phyloP scores from a whole-genome alignment of 345 rosid species.

The Eucalyptus cloeziana region DNA sequence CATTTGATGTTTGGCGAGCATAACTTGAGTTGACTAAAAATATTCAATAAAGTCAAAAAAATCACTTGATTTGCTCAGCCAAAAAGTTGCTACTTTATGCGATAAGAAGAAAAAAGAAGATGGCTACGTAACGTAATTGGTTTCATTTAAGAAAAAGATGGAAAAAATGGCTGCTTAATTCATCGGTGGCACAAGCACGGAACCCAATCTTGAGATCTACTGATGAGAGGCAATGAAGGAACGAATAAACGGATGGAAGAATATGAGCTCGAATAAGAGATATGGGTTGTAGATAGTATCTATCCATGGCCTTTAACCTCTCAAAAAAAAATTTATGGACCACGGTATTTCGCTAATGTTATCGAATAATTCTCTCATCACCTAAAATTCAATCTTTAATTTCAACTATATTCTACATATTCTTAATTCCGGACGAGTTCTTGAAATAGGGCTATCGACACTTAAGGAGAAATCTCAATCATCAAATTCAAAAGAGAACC shows the following conservation, averaged over 20 bases:
- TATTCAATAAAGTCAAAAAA: background rate
- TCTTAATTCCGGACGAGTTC: background rate
- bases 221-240: too few relatives aligned
- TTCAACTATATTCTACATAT: constrained; percentile 5
- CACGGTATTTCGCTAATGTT: constrained; percentile 4
- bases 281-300: constrained; percentile 2
- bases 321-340: constrained; percentile 1
- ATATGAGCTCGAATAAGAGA: background rate
- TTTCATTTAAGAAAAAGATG: too few relatives aligned
- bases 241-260: background rate
- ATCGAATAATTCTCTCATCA: background rate
- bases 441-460: background rate
- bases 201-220: too few relatives aligned
- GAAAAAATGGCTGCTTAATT: too few relatives aligned
- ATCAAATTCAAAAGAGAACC: background rate
- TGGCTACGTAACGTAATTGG: background rate
- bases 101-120: background rate
- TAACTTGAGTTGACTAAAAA: background rate
- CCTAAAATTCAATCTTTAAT: background rate
- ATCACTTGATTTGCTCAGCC: background rate
- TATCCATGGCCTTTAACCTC: constrained; percentile 28
- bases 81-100: background rate
- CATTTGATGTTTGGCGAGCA: background rate
- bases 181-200: too few relatives aligned
- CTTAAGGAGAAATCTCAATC: background rate